Percentiles rank a stretch among this genome's conserved stretches.
phyloP scores from a whole-genome alignment of 495 filamentous ascomycete species.

The Apiosordaria backusii region DNA sequence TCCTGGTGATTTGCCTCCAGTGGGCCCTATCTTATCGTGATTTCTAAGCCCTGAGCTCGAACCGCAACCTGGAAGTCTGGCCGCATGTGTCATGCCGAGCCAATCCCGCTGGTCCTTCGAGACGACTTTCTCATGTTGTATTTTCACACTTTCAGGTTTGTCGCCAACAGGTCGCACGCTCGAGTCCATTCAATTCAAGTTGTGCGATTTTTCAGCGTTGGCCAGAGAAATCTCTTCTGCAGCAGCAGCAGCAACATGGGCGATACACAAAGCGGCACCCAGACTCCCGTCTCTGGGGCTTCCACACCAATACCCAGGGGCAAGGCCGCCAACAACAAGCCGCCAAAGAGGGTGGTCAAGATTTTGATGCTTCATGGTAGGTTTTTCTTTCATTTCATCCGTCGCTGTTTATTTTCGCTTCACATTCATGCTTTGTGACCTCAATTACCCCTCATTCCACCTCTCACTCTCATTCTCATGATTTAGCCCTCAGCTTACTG shows the following conservation, averaged over 20 bases:
- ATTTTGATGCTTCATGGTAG: slow-evolving; percentile 59
- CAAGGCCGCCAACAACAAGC: slow-evolving; percentile 8
- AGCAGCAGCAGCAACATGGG: background rate
- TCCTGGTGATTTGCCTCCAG: background rate
- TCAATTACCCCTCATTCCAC: background rate
- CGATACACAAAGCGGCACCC: background rate
- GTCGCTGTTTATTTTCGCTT: background rate
- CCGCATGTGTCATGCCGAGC: slow-evolving; percentile 8
- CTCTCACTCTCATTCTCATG: slow-evolving; percentile 2
- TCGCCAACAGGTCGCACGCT: background rate
- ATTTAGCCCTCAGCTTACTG: slow-evolving; percentile 1
- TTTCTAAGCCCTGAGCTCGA: slow-evolving; percentile 9
- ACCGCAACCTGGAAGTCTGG: background rate
- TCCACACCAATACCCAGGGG: background rate
- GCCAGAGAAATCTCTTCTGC: background rate
- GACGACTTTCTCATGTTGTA: background rate
- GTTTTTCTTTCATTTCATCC: slow-evolving; percentile 3
- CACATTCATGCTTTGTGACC: background rate
- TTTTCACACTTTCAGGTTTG: background rate
- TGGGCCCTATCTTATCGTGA: slow-evolving; percentile 9
- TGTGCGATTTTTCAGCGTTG: background rate
- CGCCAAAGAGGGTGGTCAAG: slow-evolving; percentile 42
- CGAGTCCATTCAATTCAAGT: background rate
- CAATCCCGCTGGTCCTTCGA: background rate
- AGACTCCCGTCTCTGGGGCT: slow-evolving; percentile 1